Base-by-base conservation (phyloP, 2,329 filamentous ascomycete species). In the Fusarium hostae region DNA sequence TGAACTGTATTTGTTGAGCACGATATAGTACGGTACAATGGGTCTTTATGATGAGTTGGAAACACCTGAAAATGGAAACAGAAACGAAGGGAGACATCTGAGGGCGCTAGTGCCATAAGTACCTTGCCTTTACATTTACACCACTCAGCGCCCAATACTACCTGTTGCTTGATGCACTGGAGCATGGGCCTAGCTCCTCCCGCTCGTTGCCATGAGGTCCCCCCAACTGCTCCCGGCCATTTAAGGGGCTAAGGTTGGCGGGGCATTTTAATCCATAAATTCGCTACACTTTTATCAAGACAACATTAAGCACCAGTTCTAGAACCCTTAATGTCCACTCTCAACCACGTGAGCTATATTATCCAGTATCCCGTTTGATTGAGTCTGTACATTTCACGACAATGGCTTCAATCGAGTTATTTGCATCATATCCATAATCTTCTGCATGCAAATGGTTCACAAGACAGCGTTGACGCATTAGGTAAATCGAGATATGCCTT, bases 211-310 rank as follows among this genome's bases (percentile, higher is more conserved):
- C 58, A 54, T 50, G 35, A 47, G 22, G 28, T 45, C 15, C 51
- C 41, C 35, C 28, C 52, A 56, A 44, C n/a, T 28, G 37, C 26
- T 58, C 24, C 55, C 16, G 20, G 28, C 43, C 50, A 45, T 56
- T 71, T 72, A 55, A 70, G 69, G 69, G 69, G 68, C 26, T 61
- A 45, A 52, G 34, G 37, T 58, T 68, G 59, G 64, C 56, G 69
- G 69, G 69, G 69, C 65, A 72, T 32, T 68, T 58, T 24, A 39
- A 35, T 34, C 50, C 51, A 59, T 32, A 18, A 28, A n/a, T 62
- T 39, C 35, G 32, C 45, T 63, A 32, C 59, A 48, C 32, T 50
- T 50, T 34, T 37, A 63, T 59, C 58, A 59, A 41, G 43, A 52
- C 44, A 44, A 51, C 32, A 60, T 55, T 34, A 47, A 52, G 41